Base-by-base conservation (phyloP, 306 rosid genomes). In the Coriaria nepalensis region DNA sequence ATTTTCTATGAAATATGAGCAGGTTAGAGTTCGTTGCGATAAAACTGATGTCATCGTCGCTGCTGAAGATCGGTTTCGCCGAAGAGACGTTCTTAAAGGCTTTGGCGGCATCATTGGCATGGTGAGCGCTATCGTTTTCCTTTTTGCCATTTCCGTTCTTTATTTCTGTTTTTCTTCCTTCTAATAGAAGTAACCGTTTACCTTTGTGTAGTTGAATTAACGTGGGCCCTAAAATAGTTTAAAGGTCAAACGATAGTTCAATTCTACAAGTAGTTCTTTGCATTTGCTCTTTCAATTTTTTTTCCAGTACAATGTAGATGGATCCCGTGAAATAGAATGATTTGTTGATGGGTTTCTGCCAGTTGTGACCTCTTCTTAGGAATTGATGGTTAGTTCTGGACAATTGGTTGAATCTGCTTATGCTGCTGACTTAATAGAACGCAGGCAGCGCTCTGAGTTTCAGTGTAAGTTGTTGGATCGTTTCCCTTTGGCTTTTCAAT, bases 351-450 rank as follows among this genome's bases (percentile, higher is more conserved):
- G 84, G 78, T 77, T 81, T 74, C 53, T 68, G 68, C 67, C 79
- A 71, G 85, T 77, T 73, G 68, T 61, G n/a, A 59, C 71, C 66
- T 69, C 59, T 52, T 63, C 63, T 68, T 82, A 85, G 96, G 96
- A 77, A 67, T 54, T 80, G 52, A 53, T 82, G 39, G 66, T 69
- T 54, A 71, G 78, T 76, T 73, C 85, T 0, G 69, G 80, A 40
- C 55, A 68, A 4, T 73, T 73, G 43, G 79, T 71, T 52, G 69
- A 59, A 50, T 64, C 44, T 6, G 94, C 98, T 14, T 65, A 59
- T 63, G 98, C 98, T 40, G 98, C 98, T 55, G 98, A 85, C 65
- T 65, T 90, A 70, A 82, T 81, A 67, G 76, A 90, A 58, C 83
- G 79, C 10, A 70, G 94, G 57, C 96, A 90, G 73, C 87, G 95